Base-by-base conservation (phyloP, 2,329 filamentous ascomycete genomes). In the Gnomoniopsis smithogilvyi region DNA sequence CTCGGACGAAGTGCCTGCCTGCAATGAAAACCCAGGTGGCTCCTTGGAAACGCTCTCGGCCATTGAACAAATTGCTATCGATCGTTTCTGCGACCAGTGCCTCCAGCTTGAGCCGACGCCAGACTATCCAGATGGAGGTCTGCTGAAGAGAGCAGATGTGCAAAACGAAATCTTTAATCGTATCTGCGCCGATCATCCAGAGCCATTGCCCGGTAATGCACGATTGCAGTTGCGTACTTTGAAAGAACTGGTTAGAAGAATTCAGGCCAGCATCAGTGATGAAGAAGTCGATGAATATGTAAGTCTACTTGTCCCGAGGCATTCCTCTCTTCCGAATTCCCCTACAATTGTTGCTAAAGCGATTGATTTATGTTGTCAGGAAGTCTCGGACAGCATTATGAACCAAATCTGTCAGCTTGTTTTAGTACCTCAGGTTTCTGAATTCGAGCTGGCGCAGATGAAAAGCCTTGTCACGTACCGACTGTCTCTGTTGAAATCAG, bases 231-330 rank as follows among this genome's bases (percentile, higher is more conserved):
- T 89, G 17, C 82, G 85, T 60, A 82, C 91, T 1, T 73, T 97
- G 54, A 96, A 96, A 70, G 77, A 85, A 63, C 78, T 97, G 36
- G 76, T 92, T 14, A 74, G 79, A 8, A 83, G 79, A 58, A 86
- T 96, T 54, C 91, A 96, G 72, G 76, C 80, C 33, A 84, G 88
- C 36, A 91, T 96, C 51, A 47, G 46, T 24, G 56, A 62, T 17
- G 80, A 84, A 59, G 86, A 96, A 71, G 93, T 92, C 73, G 90
- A 96, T 66, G 81, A 91, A 80, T 86, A 96, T 88, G 93, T 96
- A 88, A 78, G 90, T 78, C 53, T 33, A 12, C 17, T 8, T 22
- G 36, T 45, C 11, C 38, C 47, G 33, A 6, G 21, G 2, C 12
- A 6, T 10, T 3, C 22, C 19, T 19, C 2, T 15, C 15, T 8